Base-by-base conservation (phyloP, 2,329 filamentous ascomycete species). In the Leptographium flavum region DNA sequence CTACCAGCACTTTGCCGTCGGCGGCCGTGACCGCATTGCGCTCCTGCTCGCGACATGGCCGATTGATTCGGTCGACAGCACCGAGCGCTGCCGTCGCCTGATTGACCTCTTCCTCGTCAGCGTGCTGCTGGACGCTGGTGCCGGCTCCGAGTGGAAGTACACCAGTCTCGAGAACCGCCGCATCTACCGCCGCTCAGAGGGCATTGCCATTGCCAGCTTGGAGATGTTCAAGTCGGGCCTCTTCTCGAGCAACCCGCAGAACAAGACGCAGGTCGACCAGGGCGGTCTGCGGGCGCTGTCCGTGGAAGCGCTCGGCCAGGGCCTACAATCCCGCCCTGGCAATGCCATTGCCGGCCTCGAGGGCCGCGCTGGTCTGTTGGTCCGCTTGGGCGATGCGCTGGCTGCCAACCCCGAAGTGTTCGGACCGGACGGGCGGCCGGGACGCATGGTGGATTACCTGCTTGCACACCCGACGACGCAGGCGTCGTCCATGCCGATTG, bases 401-500 rank as follows among this genome's bases (percentile, higher is more conserved):
- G 66, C 70, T 3, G 74, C 81, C 50, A 87, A 90, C 58, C 71
- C 77, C 47, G 82, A 92, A 42, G 82, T 87, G 54, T 98, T 95
- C 61, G 90, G 90, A 22, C 71, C 74, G 2, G 79, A 88, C 57
- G 84, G 81, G 43, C 74, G 92, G 47, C 92, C 92, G 11, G 92
- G 92, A 54, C 93, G 94, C 60, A 87, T 98, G 79, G 78, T 96
- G 50, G 90, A 96, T 62, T 88, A 94, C 59, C 76, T 96, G n/a
- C 74, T 96, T 33, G 83, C 84, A 3, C 92, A 96, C 58, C 85
- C 88, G 2, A 82, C 86, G 2, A 95, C 90, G 5, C 82, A 90
- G 58, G 87, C 86, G 14, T 85, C 86, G 1, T 93, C 87, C 1
- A 83, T 87, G 40, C 86, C 90, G 1, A 87, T 95, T 51, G 79